Percentiles rank a stretch among this genome's conserved stretches.
Evolutionary conservation across 2,329 filamentous ascomycete species (phyloP).

Genomic region (Ophiostoma sp.): DNA sequence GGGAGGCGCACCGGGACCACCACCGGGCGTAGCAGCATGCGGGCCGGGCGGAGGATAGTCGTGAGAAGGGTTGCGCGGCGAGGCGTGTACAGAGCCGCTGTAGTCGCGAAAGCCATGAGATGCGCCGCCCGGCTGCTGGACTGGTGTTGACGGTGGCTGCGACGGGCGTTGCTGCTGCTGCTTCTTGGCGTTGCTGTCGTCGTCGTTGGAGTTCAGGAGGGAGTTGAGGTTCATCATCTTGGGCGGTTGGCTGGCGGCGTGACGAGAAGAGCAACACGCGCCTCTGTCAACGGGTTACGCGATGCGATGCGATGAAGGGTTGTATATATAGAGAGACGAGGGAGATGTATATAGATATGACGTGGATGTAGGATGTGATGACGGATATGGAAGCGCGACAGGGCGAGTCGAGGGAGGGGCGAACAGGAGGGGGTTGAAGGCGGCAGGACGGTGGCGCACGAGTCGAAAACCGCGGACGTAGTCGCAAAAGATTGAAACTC

Average conservation of each 20-base stretch:
- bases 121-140: constrained; percentile 37
- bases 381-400: neutral
- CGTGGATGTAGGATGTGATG: neutral
- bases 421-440: constrained; percentile 1
- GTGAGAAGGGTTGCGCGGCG: constrained; percentile 42
- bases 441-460: neutral
- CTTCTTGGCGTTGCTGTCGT: constrained; percentile 30
- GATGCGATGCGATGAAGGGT: neutral
- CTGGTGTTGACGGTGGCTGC: constrained; percentile 34
- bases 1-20: constrained; percentile 37
- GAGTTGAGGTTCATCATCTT: constrained; percentile 48
- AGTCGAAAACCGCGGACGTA: neutral
- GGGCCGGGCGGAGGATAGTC: constrained; percentile 37
- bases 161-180: constrained; percentile 26
- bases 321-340: neutral
- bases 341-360: neutral
- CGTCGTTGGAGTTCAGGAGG: constrained; percentile 52
- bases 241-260: constrained; percentile 27
- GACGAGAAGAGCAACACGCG: constrained; percentile 10
- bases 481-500: neutral
- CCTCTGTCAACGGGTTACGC: constrained; percentile 1
- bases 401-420: neutral
- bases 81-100: constrained; percentile 43
- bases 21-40: constrained; percentile 31
- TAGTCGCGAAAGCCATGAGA: constrained; percentile 50